Base-by-base conservation (phyloP, 2,329 filamentous ascomycete genomes). In the Bretziella fagacearum region DNA sequence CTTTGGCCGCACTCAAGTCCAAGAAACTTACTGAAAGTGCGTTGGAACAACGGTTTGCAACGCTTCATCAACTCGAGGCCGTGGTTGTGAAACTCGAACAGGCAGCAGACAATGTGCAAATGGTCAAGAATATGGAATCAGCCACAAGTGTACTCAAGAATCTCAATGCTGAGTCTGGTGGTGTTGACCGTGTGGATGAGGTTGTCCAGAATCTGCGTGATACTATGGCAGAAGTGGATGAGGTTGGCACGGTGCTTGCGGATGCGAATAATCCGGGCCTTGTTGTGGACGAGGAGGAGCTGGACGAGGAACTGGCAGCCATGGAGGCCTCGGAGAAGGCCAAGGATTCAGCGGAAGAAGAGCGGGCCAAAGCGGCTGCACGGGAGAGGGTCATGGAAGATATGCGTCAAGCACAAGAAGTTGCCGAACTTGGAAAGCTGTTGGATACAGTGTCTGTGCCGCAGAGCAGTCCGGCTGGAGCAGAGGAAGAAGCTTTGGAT, bases 231-330 rank as follows among this genome's bases (percentile, higher is more conserved):
- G 77, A 81, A 55, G 77, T 81, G 20, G 86, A 95, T 57, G 89
- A 96, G 63, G 74, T 96, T 18, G 76, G 77, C 23, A 74, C 71
- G 47, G 79, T 89, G 33, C 71, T 96, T 52, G 77, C 78, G 45
- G 84, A 91, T 54, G 62, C 63, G 5, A 46, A 25, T 5, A 55
- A 58, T 4, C 68, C 64, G 10, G 65, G 63, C 11, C 58, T 55
- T 33, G 61, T 60, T 1, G 67, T 93, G 26, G 84, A 94, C 59
- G 87, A 94, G 57, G 70, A 58, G 17, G 87, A 93, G 59, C 75
- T 96, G 47, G 86, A 95, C 54, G 82, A 89, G 51, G 89, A 95
- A 64, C 70, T 96, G 40, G 81, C 82, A 54, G 78, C 70, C 3
- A 65, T 98, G 64, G 78, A 87, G 62, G 65, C 59, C 27, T 68